Base-by-base conservation (phyloP, 2,329 filamentous ascomycete species). In the Trichoderma afroharzianum region DNA sequence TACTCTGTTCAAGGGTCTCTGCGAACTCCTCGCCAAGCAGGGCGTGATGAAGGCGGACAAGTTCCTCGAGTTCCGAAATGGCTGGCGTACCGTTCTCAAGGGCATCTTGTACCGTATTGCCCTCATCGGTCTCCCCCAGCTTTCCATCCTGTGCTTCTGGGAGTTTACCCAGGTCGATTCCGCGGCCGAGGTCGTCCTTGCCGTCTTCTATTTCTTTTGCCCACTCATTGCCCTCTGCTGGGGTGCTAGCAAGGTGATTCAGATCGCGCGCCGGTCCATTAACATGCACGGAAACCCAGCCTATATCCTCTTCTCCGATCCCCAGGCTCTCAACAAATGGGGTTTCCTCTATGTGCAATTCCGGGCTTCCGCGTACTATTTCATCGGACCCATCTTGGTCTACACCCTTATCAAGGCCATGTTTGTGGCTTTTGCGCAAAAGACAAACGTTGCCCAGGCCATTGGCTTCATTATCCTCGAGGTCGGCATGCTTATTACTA, bases 341-440 rank as follows among this genome's bases (percentile, higher is more conserved):
- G 95, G 95, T 28, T 98, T 98, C 86, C 88, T 98, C 74, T 98
- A 98, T 79, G 94, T 98, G 57, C 95, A 97, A 81, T 98, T 97
- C 87, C 93, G 95, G 78, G 95, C 95, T 53, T 95, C 94, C 4
- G 94, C 94, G 50, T 98, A 97, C 87, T 98, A 97, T 85, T 98
- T 95, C 81, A 93, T 98, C 77, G 88, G 97, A 36, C 93, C 94
- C 1, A 84, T 92, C 68, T 85, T 98, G 71, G 82, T 84, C 69
- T 97, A 98, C 82, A 90, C 92, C 53, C 80, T 98, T n/a, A 77
- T 97, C 81, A 98, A 98, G 87, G 89, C 91, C 73, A 91, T 97
- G 85, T 96, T 98, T 79, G 90, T 98, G 75, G 93, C 91, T 88
- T 36, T 95, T 98, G 81, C 84, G 84, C 59, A 88, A 85, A 39